A percentile compares a stretch with the other conserved stretches of the same genome.
Evolutionary conservation across 805 yeast genomes (phyloP).

Genomic region (Candida argentea): DNA sequence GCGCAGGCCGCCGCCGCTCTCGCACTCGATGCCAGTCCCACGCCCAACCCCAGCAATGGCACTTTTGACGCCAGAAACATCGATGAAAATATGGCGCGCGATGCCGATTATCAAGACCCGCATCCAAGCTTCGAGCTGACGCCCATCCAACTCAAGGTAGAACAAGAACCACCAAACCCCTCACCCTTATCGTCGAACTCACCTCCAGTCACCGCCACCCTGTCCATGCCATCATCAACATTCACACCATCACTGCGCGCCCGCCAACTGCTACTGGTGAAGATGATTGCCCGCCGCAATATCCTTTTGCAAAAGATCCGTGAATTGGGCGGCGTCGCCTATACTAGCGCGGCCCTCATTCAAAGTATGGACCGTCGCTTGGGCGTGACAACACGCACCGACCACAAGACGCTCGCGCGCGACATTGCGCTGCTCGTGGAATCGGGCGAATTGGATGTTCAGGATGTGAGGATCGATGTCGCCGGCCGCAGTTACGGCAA

Average conservation of each 20-base stretch:
- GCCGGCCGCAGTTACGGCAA: slow-evolving; percentile 20
- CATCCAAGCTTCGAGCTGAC: too few relatives aligned
- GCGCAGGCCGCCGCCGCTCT: too few relatives aligned
- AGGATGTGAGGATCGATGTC: slow-evolving; percentile 13
- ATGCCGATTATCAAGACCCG: too few relatives aligned
- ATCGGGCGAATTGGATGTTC: slow-evolving; percentile 12
- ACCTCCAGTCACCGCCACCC: too few relatives aligned
- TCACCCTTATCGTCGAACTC: too few relatives aligned
- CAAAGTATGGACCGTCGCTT: slow-evolving; percentile 21
- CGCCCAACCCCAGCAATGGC: too few relatives aligned
- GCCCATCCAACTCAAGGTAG: slow-evolving; percentile 5
- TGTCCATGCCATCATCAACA: too few relatives aligned
- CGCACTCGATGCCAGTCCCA: too few relatives aligned
- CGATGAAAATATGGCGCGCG: too few relatives aligned
- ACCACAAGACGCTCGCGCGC: slow-evolving; percentile 28
- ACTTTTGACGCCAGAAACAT: too few relatives aligned
- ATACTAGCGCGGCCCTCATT: slow-evolving; percentile 23
- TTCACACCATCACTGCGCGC: too few relatives aligned
- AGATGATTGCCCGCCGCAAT: slow-evolving; percentile 19
- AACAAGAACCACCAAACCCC: slow-evolving; percentile 1
- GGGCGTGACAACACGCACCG: slow-evolving; percentile 20
- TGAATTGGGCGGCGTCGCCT: slow-evolving; percentile 28
- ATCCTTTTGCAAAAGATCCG: slow-evolving; percentile 20
- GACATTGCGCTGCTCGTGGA: slow-evolving; percentile 22
- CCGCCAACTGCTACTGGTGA: too few relatives aligned